Evolutionary conservation across 2,329 filamentous ascomycete species (phyloP), one percentile per base, ranked within the genome.

Genomic region (Hymenoscyphus fructigenus): DNA sequence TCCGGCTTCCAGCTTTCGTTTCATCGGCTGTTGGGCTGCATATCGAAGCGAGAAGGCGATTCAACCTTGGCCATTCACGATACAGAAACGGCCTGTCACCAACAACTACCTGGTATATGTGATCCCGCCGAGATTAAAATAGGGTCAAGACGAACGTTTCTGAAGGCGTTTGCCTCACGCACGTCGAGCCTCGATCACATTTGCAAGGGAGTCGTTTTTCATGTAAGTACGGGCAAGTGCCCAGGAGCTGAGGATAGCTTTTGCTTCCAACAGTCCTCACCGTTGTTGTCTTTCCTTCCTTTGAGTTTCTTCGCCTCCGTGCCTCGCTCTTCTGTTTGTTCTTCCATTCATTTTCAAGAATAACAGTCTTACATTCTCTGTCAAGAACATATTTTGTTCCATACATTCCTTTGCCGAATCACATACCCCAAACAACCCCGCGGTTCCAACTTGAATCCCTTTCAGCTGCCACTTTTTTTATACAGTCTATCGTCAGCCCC

Each of bases 81-180:
- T 59, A 28, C n/a, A 59, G 57, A 38, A 38, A 59, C 23, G 12
- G 15, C 34, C 20, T 41, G 36, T 38, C 14, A 23, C 32, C 32
- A 38, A 23, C 57, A 17, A 10, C n/a, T 23, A 29, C 36, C 34
- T 28, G 17, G 57, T 59, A 38, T 12, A 41, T 41, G 23, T 26
- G 32, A 34, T 59, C 44, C 36, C 32, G 26, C 23, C n/a, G 38
- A 59, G 14, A 59, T 44, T 59, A 59, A 59, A 59, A 44, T 59
- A 26, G 57, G 57, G 57, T 38, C 57, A 12, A 59, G 3, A 12
- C 23, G 15, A 7, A 20, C 5, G 7, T 12, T 26, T 59, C 15
- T 17, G 23, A 9, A n/a, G 32, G 32, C 57, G 44, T 50, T 26
- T 50, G 44, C 44, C 44, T 50, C 44, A 26, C 44, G 44, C 7